Conservation (phyloP, 2,329 filamentous ascomycete species). For the Biscogniauxia mediterranea region DNA sequence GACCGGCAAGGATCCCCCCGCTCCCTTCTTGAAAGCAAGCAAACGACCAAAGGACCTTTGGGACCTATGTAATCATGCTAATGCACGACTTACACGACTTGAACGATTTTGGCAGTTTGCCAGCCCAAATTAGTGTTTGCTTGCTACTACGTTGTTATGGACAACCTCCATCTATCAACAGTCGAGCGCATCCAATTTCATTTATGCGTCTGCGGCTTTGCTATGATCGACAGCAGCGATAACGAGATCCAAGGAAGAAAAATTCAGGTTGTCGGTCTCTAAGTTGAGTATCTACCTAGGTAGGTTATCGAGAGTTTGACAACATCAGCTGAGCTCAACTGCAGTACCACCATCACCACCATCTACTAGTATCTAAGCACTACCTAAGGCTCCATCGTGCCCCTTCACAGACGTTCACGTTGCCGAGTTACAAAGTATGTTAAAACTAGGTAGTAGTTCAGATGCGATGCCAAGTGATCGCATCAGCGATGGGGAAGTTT, state of each 20-base stretch:
- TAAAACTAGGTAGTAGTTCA: not conserved
- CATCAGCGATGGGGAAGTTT: not conserved
- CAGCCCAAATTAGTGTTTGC: constrained; percentile 2
- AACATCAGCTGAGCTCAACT: too few species aligned
- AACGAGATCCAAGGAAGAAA: too few species aligned
- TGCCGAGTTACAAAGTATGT: not conserved
- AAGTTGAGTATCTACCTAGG: not conserved
- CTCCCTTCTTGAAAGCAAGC: constrained; percentile 13
- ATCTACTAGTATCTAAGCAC: too few species aligned
- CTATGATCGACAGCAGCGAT: too few species aligned
- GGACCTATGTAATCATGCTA: too few species aligned
- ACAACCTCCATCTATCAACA: not conserved
- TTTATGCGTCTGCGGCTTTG: not conserved
- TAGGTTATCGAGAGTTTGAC: not conserved
- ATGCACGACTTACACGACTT: not conserved
- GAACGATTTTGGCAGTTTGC: not conserved
- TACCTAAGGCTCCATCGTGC: not conserved
- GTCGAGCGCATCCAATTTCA: not conserved
- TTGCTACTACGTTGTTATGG: not conserved
- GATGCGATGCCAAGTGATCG: not conserved
- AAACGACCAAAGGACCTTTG: constrained; percentile 6
- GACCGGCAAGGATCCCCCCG: constrained; percentile 23
- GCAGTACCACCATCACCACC: too few species aligned
- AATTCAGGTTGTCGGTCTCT: too few species aligned
- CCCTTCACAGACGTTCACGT: not conserved